A percentile compares a stretch with the other conserved stretches of the same genome.
Evolutionary conservation across 2,329 filamentous ascomycete genomes (phyloP).

Genomic region (Fonsecaea multimorphosa): DNA sequence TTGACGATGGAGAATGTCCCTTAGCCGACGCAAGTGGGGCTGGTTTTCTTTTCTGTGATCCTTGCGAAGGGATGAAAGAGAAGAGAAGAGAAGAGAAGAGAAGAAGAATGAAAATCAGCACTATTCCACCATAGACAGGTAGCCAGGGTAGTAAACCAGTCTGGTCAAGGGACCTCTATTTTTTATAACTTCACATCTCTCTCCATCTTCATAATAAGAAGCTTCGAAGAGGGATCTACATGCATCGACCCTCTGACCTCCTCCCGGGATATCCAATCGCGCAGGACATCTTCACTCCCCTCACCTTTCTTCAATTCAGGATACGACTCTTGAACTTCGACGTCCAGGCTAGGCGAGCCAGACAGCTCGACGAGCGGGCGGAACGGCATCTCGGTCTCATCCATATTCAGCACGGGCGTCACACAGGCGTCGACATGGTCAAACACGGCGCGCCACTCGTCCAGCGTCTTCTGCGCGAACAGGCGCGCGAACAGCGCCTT

Average conservation of each 20-base stretch:
- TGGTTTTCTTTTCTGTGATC: not conserved
- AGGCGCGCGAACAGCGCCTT: constrained; percentile 62
- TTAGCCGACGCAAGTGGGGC: not conserved
- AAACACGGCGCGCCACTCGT: constrained; percentile 83
- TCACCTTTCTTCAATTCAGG: constrained; percentile 30
- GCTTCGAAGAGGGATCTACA: constrained; percentile 15
- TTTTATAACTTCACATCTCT: constrained; percentile 13
- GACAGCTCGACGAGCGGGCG: constrained; percentile 59
- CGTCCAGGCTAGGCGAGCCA: constrained; percentile 70
- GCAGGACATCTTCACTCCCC: constrained; percentile 21
- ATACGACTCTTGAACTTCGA: constrained; percentile 44
- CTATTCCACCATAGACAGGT: not conserved
- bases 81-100: no score
- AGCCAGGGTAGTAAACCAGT: not conserved
- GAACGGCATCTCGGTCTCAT: constrained; percentile 67
- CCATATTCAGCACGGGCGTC: constrained; percentile 79
- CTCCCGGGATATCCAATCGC: constrained; percentile 21
- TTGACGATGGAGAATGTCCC: constrained; percentile 31
- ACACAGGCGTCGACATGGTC: constrained; percentile 90
- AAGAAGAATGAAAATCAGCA: not conserved
- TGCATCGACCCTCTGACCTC: not conserved
- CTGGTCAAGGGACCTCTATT: no score
- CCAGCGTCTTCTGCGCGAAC: constrained; percentile 72
- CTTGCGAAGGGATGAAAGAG: no score
- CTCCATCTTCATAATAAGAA: constrained; percentile 5